phyloP scores from a whole-genome alignment of 352 stramenopile genomes.

The Blastocystis sp. region DNA sequence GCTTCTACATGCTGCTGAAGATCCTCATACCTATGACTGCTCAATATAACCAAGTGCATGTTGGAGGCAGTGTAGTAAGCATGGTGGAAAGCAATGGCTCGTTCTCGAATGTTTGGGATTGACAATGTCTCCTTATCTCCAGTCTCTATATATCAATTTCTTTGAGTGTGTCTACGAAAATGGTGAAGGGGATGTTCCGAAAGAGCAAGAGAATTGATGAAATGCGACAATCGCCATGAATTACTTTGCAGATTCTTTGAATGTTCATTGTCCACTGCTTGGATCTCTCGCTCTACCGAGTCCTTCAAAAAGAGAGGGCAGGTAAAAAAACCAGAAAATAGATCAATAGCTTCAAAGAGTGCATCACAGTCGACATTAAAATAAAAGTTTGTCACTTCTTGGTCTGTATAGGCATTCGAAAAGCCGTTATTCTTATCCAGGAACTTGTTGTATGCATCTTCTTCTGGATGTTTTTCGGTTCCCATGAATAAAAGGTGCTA shows the following conservation, averaged over 20 bases:
- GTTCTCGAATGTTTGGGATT: slow-evolving; percentile 1
- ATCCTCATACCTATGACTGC: neutral
- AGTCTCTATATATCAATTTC: slow-evolving; percentile 10
- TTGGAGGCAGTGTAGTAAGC: slow-evolving; percentile 19
- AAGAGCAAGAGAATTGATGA: neutral
- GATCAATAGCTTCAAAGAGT: slow-evolving; percentile 67
- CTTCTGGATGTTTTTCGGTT: slow-evolving; percentile 66
- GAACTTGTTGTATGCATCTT: slow-evolving; percentile 66
- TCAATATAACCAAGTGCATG: slow-evolving; percentile 18
- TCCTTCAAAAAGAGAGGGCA: slow-evolving; percentile 65
- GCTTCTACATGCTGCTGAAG: neutral
- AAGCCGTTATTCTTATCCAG: slow-evolving; percentile 65
- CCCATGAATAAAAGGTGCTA: slow-evolving; percentile 68
- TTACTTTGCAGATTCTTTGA: slow-evolving; percentile 67
- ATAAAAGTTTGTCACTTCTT: slow-evolving; percentile 64
- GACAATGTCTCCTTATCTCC: neutral
- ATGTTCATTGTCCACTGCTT: slow-evolving; percentile 69
- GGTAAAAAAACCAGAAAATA: slow-evolving; percentile 64
- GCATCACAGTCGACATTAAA: slow-evolving; percentile 61
- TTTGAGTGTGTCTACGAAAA: neutral
- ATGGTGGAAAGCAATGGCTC: slow-evolving; percentile 30
- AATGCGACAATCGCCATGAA: slow-evolving; percentile 3
- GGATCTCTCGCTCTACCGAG: slow-evolving; percentile 66
- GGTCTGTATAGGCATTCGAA: slow-evolving; percentile 65
- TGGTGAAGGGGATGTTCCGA: slow-evolving; percentile 34